Evolutionary conservation across 1,284 basidiomycete genomes (phyloP).

Genomic region (Sutorius eximius): DNA sequence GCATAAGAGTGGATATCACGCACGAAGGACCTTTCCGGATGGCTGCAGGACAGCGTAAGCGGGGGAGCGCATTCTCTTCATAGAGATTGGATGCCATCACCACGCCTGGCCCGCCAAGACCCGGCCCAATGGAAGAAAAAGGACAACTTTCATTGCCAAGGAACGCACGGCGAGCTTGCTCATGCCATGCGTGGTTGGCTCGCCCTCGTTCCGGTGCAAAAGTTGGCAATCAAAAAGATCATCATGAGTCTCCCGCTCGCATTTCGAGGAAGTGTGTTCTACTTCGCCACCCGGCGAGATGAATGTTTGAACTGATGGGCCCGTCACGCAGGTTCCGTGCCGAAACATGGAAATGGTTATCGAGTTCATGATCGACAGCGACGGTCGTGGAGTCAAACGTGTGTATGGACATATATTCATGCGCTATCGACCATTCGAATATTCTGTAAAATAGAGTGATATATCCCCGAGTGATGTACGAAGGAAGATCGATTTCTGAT

Average conservation of each 20-base stretch:
- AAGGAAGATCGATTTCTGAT: too few species aligned
- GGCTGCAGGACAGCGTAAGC: too few species aligned
- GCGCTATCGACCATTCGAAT: background rate
- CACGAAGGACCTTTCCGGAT: too few species aligned
- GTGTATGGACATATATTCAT: slow-evolving; percentile 20
- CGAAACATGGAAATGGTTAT: slow-evolving; percentile 78
- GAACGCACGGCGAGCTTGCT: slow-evolving; percentile 61
- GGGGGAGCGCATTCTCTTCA: too few species aligned
- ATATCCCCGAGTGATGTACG: too few species aligned
- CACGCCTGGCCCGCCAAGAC: slow-evolving; percentile 22
- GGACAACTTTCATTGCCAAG: slow-evolving; percentile 65
- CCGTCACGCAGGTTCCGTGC: slow-evolving; percentile 55
- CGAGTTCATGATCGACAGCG: slow-evolving; percentile 62
- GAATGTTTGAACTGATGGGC: background rate
- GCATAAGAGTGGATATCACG: too few species aligned
- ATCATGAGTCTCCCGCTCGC: slow-evolving; percentile 84
- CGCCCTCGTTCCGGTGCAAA: background rate
- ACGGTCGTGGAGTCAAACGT: slow-evolving; percentile 58
- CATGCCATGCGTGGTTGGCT: background rate
- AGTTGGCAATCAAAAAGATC: slow-evolving; percentile 72
- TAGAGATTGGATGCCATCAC: too few species aligned
- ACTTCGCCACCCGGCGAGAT: background rate
- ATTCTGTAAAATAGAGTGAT: too few species aligned
- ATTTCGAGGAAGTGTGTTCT: slow-evolving; percentile 73
- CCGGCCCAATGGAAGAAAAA: slow-evolving; percentile 58